These are phyloP conservation scores for Dryas octopetala DNA, from an alignment of 306 rosid genomes.

Conservation along the genomic window DNA sequence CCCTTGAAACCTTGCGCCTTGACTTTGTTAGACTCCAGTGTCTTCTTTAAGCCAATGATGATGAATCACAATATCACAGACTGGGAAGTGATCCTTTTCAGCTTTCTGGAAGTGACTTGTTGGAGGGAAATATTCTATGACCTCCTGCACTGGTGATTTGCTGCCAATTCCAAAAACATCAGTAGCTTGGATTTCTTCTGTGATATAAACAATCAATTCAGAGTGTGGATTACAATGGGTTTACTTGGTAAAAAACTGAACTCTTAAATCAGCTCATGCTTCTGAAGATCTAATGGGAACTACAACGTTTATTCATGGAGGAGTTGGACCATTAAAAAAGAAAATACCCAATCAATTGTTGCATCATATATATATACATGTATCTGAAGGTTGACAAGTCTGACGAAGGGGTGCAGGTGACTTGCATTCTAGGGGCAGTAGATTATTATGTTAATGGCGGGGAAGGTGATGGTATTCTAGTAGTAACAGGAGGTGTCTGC, in stretches of 20 bases:
- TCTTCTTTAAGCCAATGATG: constrained; percentile 13
- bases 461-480: constrained; percentile 20
- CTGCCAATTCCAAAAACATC: constrained; percentile 1
- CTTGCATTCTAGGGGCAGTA: neutral
- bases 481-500: neutral
- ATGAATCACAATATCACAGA: constrained; percentile 19
- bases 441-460: constrained; percentile 12
- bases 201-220: constrained; percentile 6
- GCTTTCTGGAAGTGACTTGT: constrained; percentile 11
- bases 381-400: neutral
- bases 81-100: constrained; percentile 13
- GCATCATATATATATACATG: neutral
- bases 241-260: constrained; percentile 3
- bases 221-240: constrained; percentile 17
- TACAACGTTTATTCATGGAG: neutral
- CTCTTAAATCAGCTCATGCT: constrained; percentile 5
- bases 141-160: constrained; percentile 1
- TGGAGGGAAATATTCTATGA: constrained; percentile 6
- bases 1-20: constrained; percentile 14
- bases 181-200: constrained; percentile 15
- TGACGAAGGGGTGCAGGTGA: neutral
- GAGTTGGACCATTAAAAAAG: constrained; percentile 11
- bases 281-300: neutral
- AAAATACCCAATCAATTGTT: constrained; percentile 10
- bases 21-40: constrained; percentile 18